Conservation (phyloP, 2,329 filamentous ascomycete genomes). For the Pseudogymnoascus sp. region DNA sequence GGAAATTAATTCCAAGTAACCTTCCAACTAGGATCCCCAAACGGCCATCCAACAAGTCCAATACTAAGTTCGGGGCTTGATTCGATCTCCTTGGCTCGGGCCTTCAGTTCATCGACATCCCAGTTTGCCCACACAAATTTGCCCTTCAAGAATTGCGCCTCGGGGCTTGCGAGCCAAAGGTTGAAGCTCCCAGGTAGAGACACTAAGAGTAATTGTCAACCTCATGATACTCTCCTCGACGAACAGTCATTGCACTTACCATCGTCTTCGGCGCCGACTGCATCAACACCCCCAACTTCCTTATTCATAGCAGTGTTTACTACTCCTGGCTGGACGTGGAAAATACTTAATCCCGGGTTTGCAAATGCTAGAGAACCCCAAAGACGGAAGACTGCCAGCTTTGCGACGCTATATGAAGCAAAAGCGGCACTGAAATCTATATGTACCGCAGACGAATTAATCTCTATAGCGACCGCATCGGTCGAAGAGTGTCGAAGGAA, state of each 20-base stretch:
- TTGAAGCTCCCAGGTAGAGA: slow-evolving; percentile 19
- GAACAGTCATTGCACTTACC: slow-evolving; percentile 19
- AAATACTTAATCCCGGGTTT: slow-evolving; percentile 25
- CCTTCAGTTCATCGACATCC: slow-evolving; percentile 43
- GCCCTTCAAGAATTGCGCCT: slow-evolving; percentile 39
- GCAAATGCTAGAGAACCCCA: slow-evolving; percentile 24
- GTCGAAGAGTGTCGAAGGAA: slow-evolving; percentile 29
- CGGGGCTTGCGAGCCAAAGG: slow-evolving; percentile 24
- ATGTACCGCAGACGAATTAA: slow-evolving; percentile 30
- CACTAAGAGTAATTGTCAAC: slow-evolving; percentile 16
- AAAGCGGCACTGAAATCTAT: slow-evolving; percentile 23
- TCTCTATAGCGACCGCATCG: slow-evolving; percentile 29
- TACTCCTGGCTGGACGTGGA: slow-evolving; percentile 29
- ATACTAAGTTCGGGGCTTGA: slow-evolving; percentile 14
- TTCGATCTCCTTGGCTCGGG: slow-evolving; percentile 29
- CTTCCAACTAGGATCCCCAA: slow-evolving; percentile 9
- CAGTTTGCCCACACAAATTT: slow-evolving; percentile 42
- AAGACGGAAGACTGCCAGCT: slow-evolving; percentile 26
- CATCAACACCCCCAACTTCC: slow-evolving; percentile 19
- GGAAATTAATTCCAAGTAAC: background rate
- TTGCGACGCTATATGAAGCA: slow-evolving; percentile 24
- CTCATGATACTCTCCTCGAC: slow-evolving; percentile 8
- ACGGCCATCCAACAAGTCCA: slow-evolving; percentile 18
- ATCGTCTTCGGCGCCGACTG: slow-evolving; percentile 23
- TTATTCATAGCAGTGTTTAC: slow-evolving; percentile 25